phyloP scores from a whole-genome alignment of 2,329 filamentous ascomycete species.

The Chaetomium sp. region DNA sequence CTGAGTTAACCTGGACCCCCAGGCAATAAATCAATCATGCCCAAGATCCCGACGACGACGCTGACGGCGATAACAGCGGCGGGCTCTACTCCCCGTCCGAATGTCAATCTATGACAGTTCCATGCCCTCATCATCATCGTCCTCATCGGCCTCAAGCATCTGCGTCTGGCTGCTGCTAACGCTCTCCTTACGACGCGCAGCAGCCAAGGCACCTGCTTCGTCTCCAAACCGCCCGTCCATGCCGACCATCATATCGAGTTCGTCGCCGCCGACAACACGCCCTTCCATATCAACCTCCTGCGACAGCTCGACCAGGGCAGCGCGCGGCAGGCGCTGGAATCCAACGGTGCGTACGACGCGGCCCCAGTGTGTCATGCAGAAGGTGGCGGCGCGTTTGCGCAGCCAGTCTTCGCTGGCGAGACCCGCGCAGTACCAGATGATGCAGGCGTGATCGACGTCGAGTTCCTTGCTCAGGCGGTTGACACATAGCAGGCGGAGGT shows the following conservation, averaged over 20 bases:
- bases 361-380: constrained; percentile 92
- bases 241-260: constrained; percentile 56
- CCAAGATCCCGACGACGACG: neutral
- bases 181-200: constrained; percentile 49
- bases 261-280: constrained; percentile 82
- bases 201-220: constrained; percentile 28
- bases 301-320: constrained; percentile 80
- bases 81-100: neutral
- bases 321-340: constrained; percentile 73
- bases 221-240: constrained; percentile 42
- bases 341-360: constrained; percentile 83
- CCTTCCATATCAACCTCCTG: constrained; percentile 91
- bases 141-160: constrained; percentile 52
- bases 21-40: neutral
- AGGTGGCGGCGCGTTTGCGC: constrained; percentile 76
- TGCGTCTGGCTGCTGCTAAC: constrained; percentile 54
- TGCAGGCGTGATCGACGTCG: constrained; percentile 88
- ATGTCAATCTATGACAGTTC: constrained; percentile 39
- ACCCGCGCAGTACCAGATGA: constrained; percentile 91
- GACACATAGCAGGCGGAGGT: constrained; percentile 82
- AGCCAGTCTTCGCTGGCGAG: constrained; percentile 92
- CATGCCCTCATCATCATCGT: constrained; percentile 57
- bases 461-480: constrained; percentile 85
- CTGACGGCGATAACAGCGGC: neutral
- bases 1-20: too few species aligned